Percentiles rank a stretch among this genome's conserved stretches.
phyloP scores from a whole-genome alignment of 1,284 basidiomycete species.

The Ustilago sp. region DNA sequence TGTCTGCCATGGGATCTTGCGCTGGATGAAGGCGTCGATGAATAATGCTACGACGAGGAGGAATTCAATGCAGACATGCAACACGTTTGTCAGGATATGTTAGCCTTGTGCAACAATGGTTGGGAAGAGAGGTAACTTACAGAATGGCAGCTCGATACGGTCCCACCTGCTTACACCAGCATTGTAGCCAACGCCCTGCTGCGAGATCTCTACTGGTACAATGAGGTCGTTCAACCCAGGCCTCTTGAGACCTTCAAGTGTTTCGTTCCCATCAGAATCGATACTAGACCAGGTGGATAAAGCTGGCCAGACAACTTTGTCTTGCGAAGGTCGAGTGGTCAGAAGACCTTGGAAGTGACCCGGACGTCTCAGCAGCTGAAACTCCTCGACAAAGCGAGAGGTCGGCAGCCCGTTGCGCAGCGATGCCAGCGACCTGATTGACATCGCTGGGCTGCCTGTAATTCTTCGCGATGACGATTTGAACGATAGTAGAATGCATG shows the following conservation, averaged over 20 bases:
- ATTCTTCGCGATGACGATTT: neutral
- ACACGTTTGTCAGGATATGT: neutral
- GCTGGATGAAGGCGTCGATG: conserved; percentile 53
- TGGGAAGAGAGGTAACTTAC: neutral
- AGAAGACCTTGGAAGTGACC: conserved; percentile 34
- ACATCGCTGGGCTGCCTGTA: conserved; percentile 20
- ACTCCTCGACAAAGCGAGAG: conserved; percentile 29
- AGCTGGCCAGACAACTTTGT: conserved; percentile 50
- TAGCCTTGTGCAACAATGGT: neutral
- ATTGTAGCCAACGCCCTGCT: conserved; percentile 43
- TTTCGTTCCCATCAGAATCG: conserved; percentile 32
- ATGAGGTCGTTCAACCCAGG: conserved; percentile 26
- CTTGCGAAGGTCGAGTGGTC: conserved; percentile 5
- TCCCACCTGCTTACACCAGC: conserved; percentile 41
- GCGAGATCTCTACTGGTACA: conserved; percentile 53
- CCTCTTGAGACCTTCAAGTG: conserved; percentile 37
- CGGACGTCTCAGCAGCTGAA: conserved; percentile 29
- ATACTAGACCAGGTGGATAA: conserved; percentile 32
- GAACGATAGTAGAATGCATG: conserved; percentile 1
- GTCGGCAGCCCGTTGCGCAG: conserved; percentile 26
- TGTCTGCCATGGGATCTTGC: conserved; percentile 43
- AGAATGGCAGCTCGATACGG: conserved; percentile 52
- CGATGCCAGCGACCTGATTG: conserved; percentile 21
- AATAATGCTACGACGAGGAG: conserved; percentile 25
- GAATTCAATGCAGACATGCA: neutral